Conservation (phyloP, 306 rosid genomes). For the Cucurbita maxima region DNA sequence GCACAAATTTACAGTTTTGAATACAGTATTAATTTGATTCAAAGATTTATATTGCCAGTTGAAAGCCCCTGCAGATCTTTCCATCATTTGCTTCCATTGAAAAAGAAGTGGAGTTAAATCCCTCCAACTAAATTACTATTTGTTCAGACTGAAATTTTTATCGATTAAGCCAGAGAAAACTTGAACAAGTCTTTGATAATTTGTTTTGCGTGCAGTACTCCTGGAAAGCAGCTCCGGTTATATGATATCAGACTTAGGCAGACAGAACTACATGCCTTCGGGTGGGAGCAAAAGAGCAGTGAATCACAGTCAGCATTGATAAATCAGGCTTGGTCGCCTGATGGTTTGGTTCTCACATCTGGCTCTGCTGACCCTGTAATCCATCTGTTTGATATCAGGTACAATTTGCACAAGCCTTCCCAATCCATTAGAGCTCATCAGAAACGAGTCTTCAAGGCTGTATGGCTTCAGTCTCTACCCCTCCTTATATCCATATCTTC, state of each 20-base stretch:
- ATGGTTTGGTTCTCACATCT: constrained; percentile 69
- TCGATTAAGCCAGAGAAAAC: neutral
- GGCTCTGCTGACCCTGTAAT: constrained; percentile 86
- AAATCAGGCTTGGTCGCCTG: constrained; percentile 98
- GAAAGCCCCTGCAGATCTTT: neutral
- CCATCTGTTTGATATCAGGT: constrained; percentile 87
- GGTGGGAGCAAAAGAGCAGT: constrained; percentile 97
- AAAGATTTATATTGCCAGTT: neutral
- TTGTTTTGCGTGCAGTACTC: constrained; percentile 41
- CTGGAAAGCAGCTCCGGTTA: constrained; percentile 77
- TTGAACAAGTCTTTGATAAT: neutral
- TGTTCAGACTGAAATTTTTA: neutral
- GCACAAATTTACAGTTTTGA: neutral
- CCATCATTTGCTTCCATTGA: neutral
- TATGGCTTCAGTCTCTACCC: constrained; percentile 71
- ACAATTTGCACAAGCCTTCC: constrained; percentile 49
- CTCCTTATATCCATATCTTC: constrained; percentile 87
- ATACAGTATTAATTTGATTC: neutral
- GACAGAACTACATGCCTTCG: constrained; percentile 78
- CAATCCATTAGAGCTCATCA: constrained; percentile 80
- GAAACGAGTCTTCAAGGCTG: constrained; percentile 89
- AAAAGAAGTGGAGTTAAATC: neutral
- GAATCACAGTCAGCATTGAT: constrained; percentile 94
- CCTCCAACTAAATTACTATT: neutral
- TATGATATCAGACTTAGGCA: constrained; percentile 69